Evolutionary conservation across 139 green algal species (phyloP), one percentile per base, ranked within the genome.

Genomic region (Haematococcus lacustris): DNA sequence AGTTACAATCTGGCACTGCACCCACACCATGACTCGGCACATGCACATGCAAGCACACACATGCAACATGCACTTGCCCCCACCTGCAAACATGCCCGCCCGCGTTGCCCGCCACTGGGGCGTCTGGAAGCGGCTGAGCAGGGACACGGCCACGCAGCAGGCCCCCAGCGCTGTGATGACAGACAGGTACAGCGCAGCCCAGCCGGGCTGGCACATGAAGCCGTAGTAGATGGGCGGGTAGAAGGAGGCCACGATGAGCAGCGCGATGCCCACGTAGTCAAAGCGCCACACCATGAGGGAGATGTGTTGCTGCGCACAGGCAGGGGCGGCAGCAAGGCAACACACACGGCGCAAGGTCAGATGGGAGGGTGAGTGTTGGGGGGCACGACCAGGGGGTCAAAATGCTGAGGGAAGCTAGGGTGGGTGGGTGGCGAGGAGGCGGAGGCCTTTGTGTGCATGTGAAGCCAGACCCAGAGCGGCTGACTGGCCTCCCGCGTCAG

Each of bases 171-270:
- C 30, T 0, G 79, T 79, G 17, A 86, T 96, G n/a, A 75, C 76
- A 6, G 74, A 30, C 1, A 98, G 79, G 82, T 98, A 98, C 66
- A 96, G 13, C 47, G 47, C 21, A 78, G 0, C 41, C 13, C 1
- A 40, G 51, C 79, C 75, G 80, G 33, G 88, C 7, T 90, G 30
- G 76, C 94, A 98, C 38, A 97, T 59, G 83, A 98, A 98, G 7
- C 77, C 78, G 72, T 98, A 98, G 78, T 97, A 97, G 3, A 97
- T 86, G 1, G 91, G 82, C 3, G 94, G 94, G 39, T 89, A 93
- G 78, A 98, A 98, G n/a, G 93, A 98, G 3, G 87, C 76, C 23
- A 97, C 91, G 68, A 98, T 97, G 21, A 98, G 86, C 25, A 94
- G 78, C 1, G 88, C 89, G 28, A 98, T 98, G 35, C 94, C 92